phyloP scores from a whole-genome alignment of 2,329 filamentous ascomycete genomes.

The Zarea fungicola region DNA sequence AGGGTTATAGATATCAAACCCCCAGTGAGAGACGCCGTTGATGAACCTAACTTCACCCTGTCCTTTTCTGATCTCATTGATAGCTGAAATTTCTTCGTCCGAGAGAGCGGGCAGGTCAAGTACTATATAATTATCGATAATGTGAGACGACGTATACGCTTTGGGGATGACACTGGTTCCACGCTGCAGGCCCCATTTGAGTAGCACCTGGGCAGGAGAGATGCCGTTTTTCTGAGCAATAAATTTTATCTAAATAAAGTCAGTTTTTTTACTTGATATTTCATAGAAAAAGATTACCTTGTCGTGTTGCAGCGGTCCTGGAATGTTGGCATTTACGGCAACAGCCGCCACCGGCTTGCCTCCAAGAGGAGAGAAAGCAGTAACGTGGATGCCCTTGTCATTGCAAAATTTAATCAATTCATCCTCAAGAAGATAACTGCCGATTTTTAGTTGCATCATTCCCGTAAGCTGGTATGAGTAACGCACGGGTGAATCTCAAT shows the following conservation, averaged over 20 bases:
- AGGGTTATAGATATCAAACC: slow-evolving; percentile 8
- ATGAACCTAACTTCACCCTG: slow-evolving; percentile 3
- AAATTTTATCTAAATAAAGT: neutral
- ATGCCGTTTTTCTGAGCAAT: neutral
- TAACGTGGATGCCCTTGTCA: slow-evolving; percentile 7
- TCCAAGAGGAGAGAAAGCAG: slow-evolving; percentile 12
- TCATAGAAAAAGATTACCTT: no score
- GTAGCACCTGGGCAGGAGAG: slow-evolving; percentile 3
- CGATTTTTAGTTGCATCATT: no score
- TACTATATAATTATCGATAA: slow-evolving; percentile 4
- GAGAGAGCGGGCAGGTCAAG: neutral
- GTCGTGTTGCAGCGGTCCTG: neutral
- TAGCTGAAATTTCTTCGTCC: neutral
- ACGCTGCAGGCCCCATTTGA: slow-evolving; percentile 11
- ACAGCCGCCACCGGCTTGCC: neutral
- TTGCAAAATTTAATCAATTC: slow-evolving; percentile 11
- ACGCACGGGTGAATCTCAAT: slow-evolving; percentile 16
- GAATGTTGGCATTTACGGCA: neutral
- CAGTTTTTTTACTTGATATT: no score
- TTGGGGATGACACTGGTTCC: slow-evolving; percentile 11
- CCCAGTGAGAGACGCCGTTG: slow-evolving; percentile 2
- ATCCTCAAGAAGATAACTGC: slow-evolving; percentile 11
- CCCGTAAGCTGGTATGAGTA: neutral
- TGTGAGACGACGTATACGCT: neutral
- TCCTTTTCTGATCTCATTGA: neutral